Evolutionary conservation across 2,329 filamentous ascomycete genomes (phyloP), one percentile per base, ranked within the genome.

Genomic region (Apiospora saccharicola): DNA sequence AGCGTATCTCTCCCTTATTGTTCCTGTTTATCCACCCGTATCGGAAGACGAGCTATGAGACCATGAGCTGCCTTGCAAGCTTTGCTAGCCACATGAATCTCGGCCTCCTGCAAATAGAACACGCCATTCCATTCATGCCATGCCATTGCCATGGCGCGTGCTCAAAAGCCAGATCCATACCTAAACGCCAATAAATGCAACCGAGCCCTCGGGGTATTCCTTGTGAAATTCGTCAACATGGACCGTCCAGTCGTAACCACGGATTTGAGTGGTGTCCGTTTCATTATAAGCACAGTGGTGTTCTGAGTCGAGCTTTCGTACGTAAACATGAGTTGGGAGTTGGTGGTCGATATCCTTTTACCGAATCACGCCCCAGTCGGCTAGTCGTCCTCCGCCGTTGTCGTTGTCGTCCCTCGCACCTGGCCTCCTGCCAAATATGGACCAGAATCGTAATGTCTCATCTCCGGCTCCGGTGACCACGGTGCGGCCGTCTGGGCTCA

Each of bases 381-480:
- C 90, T 72, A 96, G 86, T 75, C 89, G 88, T 69, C 91, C 86
- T 61, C 86, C 86, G 16, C 88, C 85, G 53, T 82, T 84, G 72
- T 91, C 89, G 76, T 92, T 91, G 61, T 93, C 92, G 73, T 93
- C 92, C 74, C 91, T 88, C 73, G 90, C 87, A 37, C 92, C 92
- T 41, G 93, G 91, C 79, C 94, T 92, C 79, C 93, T 92, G 73
- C 94, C 94, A 84, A 99, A 99, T 2, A 96, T 93, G 72, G 96
- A 96, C 96, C 96, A 99, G 84, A 99, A 99, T 61, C 96, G 88
- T 69, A 99, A 83, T 0, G 96, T 99, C 85, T 99, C 96, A 76
- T 99, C 96, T 22, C 96, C 96, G 4, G 96, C 96, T 34, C 96
- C 96, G 0, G 96, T 99, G 16, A 98, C 96, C 26, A 99, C 94